A percentile compares a stretch with the other conserved stretches of the same genome.
Evolutionary conservation across 345 rosid genomes (phyloP).

Genomic region (Stellera chamaejasme): DNA sequence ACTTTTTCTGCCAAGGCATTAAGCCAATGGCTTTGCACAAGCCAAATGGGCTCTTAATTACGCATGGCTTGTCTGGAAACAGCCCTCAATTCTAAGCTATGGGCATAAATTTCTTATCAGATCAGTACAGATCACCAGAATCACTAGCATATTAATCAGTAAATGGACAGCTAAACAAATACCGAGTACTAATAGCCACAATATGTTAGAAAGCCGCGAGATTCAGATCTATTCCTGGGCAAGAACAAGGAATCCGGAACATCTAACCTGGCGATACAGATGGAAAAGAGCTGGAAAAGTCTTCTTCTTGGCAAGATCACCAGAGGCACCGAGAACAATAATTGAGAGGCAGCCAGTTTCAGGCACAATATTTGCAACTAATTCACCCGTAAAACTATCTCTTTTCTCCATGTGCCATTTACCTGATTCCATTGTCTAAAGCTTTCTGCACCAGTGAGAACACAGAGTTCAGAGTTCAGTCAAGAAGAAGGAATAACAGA

Average conservation of each 20-base stretch:
- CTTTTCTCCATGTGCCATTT: conserved; percentile 50
- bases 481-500: no score
- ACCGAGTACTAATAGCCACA: no score
- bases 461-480: no score
- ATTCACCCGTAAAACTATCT: conserved; percentile 30
- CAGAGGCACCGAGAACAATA: conserved; percentile 90
- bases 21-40: no score
- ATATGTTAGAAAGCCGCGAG: no score
- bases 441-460: conserved; percentile 1
- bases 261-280: conserved; percentile 70
- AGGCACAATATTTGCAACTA: conserved; percentile 22
- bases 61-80: background rate
- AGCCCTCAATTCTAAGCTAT: no score
- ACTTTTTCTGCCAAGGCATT: no score
- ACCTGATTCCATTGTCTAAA: conserved; percentile 36
- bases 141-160: background rate
- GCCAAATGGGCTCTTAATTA: no score
- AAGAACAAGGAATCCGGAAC: background rate
- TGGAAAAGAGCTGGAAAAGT: conserved; percentile 92
- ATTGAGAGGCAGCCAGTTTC: conserved; percentile 90
- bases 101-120: no score
- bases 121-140: background rate
- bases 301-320: conserved; percentile 98
- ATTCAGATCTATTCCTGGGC: background rate
- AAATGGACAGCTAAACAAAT: no score